These are phyloP conservation scores for Colletotrichum trifolii DNA, from an alignment of 2,329 filamentous ascomycete species.

Conservation along the genomic window DNA sequence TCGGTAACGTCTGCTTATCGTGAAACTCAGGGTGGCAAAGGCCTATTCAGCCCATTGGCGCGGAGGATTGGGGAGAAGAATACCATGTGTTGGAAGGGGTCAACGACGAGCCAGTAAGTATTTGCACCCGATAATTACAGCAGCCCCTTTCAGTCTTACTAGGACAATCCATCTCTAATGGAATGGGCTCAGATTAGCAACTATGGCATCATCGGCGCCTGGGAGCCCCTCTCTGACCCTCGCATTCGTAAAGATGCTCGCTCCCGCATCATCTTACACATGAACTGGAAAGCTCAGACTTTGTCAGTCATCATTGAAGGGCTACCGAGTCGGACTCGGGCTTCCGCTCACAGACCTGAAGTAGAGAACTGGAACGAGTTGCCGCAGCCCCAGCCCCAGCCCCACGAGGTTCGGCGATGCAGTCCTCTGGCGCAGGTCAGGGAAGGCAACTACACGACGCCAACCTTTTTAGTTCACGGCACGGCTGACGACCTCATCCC, in stretches of 20 bases:
- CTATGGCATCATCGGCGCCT: conserved; percentile 12
- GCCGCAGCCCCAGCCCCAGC: conserved; percentile 24
- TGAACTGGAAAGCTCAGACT: conserved; percentile 53
- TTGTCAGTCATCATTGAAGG: conserved; percentile 50
- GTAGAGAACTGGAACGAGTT: conserved; percentile 24
- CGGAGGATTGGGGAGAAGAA: conserved; percentile 12
- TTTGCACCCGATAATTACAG: too few relatives aligned
- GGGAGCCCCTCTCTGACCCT: conserved; percentile 25
- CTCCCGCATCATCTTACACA: conserved; percentile 51
- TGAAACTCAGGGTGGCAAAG: conserved; percentile 26
- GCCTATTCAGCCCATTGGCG: conserved; percentile 37
- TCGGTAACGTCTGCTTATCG: not conserved
- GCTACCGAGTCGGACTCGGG: conserved; percentile 35
- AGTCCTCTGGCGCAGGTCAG: conserved; percentile 33
- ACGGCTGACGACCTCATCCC: conserved; percentile 31
- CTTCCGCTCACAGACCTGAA: not conserved
- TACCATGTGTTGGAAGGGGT: conserved; percentile 45
- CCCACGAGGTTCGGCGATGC: conserved; percentile 18
- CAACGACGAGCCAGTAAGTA: conserved; percentile 15
- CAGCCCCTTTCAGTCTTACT: not conserved
- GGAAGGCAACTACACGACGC: conserved; percentile 14
- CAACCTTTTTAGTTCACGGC: conserved; percentile 34
- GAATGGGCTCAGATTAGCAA: not conserved
- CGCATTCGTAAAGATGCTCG: conserved; percentile 45
- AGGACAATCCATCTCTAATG: not conserved